Percentiles rank a stretch among this genome's conserved stretches.
phyloP scores from a whole-genome alignment of 768 basidiomycete species.

The Lyophyllum shimeji region DNA sequence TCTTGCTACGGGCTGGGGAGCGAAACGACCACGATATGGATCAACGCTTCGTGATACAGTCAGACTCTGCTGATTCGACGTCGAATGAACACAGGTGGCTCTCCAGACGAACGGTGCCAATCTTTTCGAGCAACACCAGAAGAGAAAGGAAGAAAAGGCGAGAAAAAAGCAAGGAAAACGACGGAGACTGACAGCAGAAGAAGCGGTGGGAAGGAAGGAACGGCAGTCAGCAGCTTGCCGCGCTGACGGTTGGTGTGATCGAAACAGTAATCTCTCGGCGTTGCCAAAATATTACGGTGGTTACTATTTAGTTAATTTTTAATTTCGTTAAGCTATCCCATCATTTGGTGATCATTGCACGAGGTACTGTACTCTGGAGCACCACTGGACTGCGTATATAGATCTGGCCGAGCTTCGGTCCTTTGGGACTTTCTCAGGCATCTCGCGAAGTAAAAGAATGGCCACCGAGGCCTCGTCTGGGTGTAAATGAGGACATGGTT shows the following conservation, averaged over 20 bases:
- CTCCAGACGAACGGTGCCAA: background rate
- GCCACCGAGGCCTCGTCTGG: no score
- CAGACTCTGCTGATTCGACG: no score
- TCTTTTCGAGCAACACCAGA: background rate
- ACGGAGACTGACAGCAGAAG: background rate
- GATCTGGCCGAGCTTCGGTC: no score
- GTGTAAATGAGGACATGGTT: no score
- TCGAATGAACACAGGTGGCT: background rate
- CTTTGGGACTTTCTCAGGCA: no score
- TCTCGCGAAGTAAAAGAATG: no score
- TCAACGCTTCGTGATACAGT: background rate
- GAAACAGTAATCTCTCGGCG: background rate
- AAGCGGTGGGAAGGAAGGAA: background rate
- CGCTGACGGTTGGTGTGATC: background rate
- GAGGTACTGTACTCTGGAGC: background rate
- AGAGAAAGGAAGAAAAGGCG: background rate
- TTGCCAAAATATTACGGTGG: background rate
- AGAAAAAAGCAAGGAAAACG: background rate
- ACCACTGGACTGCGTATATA: no score
- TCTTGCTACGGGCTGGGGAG: background rate
- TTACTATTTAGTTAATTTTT: background rate
- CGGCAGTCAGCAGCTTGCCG: background rate
- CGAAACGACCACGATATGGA: background rate
- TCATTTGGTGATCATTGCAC: constrained; percentile 4
- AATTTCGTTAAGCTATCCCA: background rate